Evolutionary conservation across 2,329 filamentous ascomycete genomes (phyloP).

Genomic region (Xylariaceae sp.): DNA sequence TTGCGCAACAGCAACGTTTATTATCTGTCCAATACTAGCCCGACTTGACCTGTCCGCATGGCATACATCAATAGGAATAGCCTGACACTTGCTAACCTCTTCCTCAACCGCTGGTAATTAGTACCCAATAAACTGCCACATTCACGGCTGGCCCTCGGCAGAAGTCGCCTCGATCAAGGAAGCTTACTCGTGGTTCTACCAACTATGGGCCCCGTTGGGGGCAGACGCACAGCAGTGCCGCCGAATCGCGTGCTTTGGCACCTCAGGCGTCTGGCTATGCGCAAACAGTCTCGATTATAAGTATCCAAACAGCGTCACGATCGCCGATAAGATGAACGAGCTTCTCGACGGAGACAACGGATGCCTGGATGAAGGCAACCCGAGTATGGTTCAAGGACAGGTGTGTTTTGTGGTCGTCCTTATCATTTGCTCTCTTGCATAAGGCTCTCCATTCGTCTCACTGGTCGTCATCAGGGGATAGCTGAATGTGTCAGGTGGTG

Average conservation of each 20-base stretch:
- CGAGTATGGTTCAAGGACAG: conserved; percentile 23
- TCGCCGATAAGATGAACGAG: conserved; percentile 27
- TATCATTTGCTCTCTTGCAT: background rate
- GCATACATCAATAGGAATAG: too few species aligned
- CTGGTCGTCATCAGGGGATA: too few species aligned
- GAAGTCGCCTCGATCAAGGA: conserved; percentile 23
- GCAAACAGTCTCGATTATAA: conserved; percentile 19
- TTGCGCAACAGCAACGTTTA: too few species aligned
- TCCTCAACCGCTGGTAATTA: background rate
- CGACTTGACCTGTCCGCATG: too few species aligned
- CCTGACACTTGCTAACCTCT: background rate
- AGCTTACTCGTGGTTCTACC: conserved; percentile 27
- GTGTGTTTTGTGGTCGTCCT: background rate
- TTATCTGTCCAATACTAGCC: too few species aligned
- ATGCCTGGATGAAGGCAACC: conserved; percentile 20
- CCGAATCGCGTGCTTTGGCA: conserved; percentile 16
- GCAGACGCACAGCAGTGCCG: conserved; percentile 24
- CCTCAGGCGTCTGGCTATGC: conserved; percentile 26
- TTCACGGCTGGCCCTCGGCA: conserved; percentile 27
- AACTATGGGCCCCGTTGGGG: conserved; percentile 17
- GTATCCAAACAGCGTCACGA: conserved; percentile 16
- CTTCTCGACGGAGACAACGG: conserved; percentile 24
- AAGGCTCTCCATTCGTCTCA: background rate
- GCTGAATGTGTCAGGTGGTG: background rate
- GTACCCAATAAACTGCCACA: conserved; percentile 28